These are phyloP conservation scores for Sporothrix euskadiensis DNA, from an alignment of 2,329 filamentous ascomycete genomes.

Conservation along the genomic window DNA sequence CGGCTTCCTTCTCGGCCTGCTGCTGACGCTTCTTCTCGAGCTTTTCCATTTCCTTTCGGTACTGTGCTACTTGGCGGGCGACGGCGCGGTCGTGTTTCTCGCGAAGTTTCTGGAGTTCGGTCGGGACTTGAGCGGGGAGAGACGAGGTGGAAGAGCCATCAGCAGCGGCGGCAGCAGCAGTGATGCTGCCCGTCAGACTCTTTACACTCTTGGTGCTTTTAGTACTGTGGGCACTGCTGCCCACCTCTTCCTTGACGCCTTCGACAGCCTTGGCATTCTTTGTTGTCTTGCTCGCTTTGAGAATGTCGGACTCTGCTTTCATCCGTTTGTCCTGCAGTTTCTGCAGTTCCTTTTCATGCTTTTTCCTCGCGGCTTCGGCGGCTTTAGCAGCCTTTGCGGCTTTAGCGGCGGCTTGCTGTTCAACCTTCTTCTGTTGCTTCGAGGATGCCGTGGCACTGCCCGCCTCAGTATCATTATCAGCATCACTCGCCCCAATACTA, in stretches of 20 bases:
- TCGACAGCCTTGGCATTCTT: constrained; percentile 53
- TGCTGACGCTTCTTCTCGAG: constrained; percentile 63
- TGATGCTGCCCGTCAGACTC: not conserved
- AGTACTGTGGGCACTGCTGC: constrained; percentile 31
- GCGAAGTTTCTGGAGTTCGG: constrained; percentile 55
- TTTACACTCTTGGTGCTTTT: not conserved
- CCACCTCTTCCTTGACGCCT: constrained; percentile 30
- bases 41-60: constrained; percentile 63
- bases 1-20: constrained; percentile 62
- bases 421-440: not conserved
- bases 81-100: constrained; percentile 65
- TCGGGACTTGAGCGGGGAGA: not conserved
- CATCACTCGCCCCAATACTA: not conserved
- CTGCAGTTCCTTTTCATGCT: constrained; percentile 63
- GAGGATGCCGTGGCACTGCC: not conserved
- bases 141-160: not conserved
- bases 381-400: constrained; percentile 28
- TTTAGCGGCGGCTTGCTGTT: constrained; percentile 22
- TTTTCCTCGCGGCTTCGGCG: constrained; percentile 37
- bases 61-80: constrained; percentile 66
- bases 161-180: not conserved
- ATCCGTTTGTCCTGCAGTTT: constrained; percentile 62
- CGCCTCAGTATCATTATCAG: constrained; percentile 8
- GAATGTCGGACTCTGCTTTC: constrained; percentile 10
- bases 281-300: constrained; percentile 51